Conservation (phyloP, 768 basidiomycete genomes). For the Rhodosporidiobolus odoratus region DNA sequence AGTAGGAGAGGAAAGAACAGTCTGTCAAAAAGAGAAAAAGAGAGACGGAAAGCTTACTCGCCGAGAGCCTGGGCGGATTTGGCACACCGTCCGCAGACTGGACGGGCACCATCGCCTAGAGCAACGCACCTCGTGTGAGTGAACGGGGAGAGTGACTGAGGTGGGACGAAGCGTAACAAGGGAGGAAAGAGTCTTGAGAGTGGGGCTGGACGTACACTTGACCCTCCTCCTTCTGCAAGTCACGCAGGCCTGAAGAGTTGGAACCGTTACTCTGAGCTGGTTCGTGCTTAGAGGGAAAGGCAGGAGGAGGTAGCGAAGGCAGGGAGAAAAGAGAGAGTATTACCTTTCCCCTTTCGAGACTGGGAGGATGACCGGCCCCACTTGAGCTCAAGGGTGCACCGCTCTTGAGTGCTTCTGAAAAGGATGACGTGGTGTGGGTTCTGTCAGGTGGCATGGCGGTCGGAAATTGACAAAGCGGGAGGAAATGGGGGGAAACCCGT, state of each 20-base stretch:
- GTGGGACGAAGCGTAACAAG: neutral
- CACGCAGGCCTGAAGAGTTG: slow-evolving; percentile 4
- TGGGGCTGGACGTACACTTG: neutral
- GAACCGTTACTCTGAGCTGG: neutral
- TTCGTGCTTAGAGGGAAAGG: neutral
- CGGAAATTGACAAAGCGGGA: too few species aligned
- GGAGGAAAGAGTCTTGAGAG: neutral
- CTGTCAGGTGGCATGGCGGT: neutral
- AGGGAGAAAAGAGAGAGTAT: neutral
- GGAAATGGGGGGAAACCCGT: too few species aligned
- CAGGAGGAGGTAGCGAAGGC: neutral
- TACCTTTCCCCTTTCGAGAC: slow-evolving; percentile 9
- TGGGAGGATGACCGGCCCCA: neutral
- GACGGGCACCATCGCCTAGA: neutral
- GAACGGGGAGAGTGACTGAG: neutral
- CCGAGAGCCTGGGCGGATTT: slow-evolving; percentile 1
- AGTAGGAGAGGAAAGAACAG: neutral
- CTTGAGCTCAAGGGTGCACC: neutral
- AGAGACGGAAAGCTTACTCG: neutral
- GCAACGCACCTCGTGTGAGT: neutral
- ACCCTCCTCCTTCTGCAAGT: slow-evolving; percentile 2
- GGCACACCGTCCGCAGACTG: neutral
- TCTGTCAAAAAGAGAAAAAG: neutral
- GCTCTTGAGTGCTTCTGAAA: neutral
- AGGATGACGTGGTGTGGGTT: neutral